A percentile compares a stretch with the other conserved stretches of the same genome.
Evolutionary conservation across 352 stramenopile species (phyloP).

Genomic region (Globisporangium yorkense): DNA sequence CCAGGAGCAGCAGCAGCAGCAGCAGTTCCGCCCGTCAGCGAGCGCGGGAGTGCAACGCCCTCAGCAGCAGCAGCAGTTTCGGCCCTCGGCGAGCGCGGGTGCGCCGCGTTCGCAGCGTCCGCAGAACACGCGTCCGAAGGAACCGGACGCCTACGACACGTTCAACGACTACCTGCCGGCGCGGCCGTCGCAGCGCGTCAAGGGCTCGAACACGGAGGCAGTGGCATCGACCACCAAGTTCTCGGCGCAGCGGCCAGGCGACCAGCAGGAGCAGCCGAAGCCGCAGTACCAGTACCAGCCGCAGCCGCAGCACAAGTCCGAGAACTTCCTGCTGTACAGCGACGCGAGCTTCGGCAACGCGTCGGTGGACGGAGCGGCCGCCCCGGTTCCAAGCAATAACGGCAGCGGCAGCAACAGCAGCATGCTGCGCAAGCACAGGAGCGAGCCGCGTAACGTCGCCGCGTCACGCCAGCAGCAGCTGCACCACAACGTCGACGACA

Average conservation of each 20-base stretch:
- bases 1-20: slow-evolving; percentile 4
- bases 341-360: slow-evolving; percentile 8
- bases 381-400: background rate
- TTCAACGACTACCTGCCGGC: slow-evolving; percentile 73
- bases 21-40: background rate
- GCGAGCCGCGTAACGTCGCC: slow-evolving; percentile 9
- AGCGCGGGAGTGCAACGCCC: background rate
- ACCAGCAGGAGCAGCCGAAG: slow-evolving; percentile 14
- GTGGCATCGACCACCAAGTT: slow-evolving; percentile 35
- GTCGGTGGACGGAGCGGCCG: slow-evolving; percentile 1
- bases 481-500: slow-evolving; percentile 4
- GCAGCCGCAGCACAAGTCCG: slow-evolving; percentile 1
- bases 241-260: slow-evolving; percentile 18
- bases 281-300: slow-evolving; percentile 1
- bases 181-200: slow-evolving; percentile 40
- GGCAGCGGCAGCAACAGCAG: background rate
- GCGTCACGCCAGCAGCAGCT: too few species aligned
- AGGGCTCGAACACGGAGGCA: slow-evolving; percentile 30
- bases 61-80: slow-evolving; percentile 1
- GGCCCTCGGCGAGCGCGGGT: background rate
- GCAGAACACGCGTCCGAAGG: slow-evolving; percentile 5
- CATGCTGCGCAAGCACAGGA: slow-evolving; percentile 15
- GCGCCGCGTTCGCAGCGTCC: slow-evolving; percentile 1
- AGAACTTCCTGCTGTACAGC: slow-evolving; percentile 21
- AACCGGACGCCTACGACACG: slow-evolving; percentile 42